A percentile compares a stretch with the other conserved stretches of the same genome.
Conservation (phyloP, 1,284 basidiomycete genomes). For the Spongiforma sp. region DNA sequence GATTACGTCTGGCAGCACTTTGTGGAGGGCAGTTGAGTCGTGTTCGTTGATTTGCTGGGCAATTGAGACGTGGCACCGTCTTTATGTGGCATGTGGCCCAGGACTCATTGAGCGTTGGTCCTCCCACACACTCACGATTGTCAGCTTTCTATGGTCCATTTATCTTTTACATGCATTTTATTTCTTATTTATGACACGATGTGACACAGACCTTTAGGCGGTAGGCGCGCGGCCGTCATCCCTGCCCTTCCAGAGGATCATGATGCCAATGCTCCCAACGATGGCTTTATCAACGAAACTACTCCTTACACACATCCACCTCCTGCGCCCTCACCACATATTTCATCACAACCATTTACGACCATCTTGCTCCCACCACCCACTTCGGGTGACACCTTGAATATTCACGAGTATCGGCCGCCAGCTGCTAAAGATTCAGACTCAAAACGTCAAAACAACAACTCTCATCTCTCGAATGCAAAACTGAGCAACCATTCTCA, state of each 20-base stretch:
- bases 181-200: slow-evolving; percentile 40
- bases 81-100: slow-evolving; percentile 17
- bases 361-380: slow-evolving; percentile 30
- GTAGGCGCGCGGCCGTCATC: slow-evolving; percentile 77
- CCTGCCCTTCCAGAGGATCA: slow-evolving; percentile 77
- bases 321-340: slow-evolving; percentile 18
- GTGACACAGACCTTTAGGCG: slow-evolving; percentile 66
- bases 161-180: slow-evolving; percentile 28
- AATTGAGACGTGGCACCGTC: slow-evolving; percentile 15
- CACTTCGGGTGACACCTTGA: slow-evolving; percentile 30
- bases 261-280: slow-evolving; percentile 50
- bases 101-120: slow-evolving; percentile 9
- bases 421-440: slow-evolving; percentile 31
- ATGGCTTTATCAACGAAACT: slow-evolving; percentile 33
- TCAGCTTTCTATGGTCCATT: slow-evolving; percentile 23
- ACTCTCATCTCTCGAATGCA: slow-evolving; percentile 15
- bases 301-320: slow-evolving; percentile 28
- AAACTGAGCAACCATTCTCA: slow-evolving; percentile 17
- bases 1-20: slow-evolving; percentile 87
- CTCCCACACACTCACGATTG: slow-evolving; percentile 12
- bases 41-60: slow-evolving; percentile 18
- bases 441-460: slow-evolving; percentile 23
- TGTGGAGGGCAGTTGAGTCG: slow-evolving; percentile 76
- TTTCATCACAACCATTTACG: slow-evolving; percentile 32
- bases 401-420: slow-evolving; percentile 39